These are phyloP conservation scores for Arabidopsis lyrata DNA, from an alignment of 441 rosid species.

Conservation along the genomic window DNA sequence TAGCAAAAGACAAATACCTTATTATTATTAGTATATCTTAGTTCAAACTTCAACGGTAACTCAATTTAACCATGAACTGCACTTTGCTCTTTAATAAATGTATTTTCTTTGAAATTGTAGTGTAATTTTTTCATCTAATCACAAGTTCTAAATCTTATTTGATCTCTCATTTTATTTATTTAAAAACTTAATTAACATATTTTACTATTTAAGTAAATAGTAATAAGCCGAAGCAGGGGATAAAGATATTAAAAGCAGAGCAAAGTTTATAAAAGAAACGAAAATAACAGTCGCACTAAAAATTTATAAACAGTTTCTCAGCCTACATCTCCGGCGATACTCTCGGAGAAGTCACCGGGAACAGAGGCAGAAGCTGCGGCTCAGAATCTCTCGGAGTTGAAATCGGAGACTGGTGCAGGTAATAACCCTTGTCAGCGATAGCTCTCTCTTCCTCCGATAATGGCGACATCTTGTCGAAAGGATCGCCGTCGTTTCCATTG, in stretches of 20 bases:
- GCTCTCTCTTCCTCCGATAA: constrained; percentile 88
- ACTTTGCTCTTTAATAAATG: background rate
- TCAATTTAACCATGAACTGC: background rate
- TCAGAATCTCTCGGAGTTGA: constrained; percentile 83
- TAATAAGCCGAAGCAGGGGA: constrained; percentile 9
- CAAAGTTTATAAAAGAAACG: constrained; percentile 7
- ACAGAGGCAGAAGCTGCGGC: constrained; percentile 87
- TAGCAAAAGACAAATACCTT: constrained; percentile 12
- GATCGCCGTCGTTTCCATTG: constrained; percentile 60
- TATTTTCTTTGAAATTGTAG: background rate
- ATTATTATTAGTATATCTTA: constrained; percentile 1
- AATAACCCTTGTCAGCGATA: constrained; percentile 86
- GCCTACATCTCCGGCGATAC: constrained; percentile 26
- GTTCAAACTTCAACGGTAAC: constrained; percentile 25
- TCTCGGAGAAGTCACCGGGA: constrained; percentile 82
- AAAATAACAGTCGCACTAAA: constrained; percentile 32
- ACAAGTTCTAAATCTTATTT: constrained; percentile 13
- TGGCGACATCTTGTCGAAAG: constrained; percentile 52
- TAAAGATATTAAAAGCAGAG: constrained; percentile 10
- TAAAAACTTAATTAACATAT: background rate
- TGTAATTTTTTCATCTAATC: background rate
- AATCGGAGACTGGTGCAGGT: constrained; percentile 86
- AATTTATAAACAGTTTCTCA: constrained; percentile 17
- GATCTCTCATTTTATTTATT: background rate
- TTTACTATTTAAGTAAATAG: background rate